These are phyloP conservation scores for Tranzscheliella williamsii DNA, from an alignment of 1,284 basidiomycete species.

Conservation along the genomic window DNA sequence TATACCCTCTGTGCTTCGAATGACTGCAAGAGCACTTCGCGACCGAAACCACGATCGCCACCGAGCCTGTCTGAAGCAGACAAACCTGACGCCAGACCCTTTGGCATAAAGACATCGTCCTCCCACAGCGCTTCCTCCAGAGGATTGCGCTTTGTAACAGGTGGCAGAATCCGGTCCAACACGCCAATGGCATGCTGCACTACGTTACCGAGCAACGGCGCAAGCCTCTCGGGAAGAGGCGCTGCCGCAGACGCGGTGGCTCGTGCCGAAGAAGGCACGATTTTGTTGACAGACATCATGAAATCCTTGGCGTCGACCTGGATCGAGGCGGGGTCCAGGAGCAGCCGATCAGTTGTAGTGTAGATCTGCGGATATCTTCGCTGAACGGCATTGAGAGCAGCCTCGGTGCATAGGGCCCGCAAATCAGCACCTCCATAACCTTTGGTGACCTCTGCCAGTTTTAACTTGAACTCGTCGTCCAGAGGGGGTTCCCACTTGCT, in stretches of 20 bases:
- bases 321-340: conserved; percentile 85
- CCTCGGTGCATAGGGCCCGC: conserved; percentile 75
- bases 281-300: conserved; percentile 85
- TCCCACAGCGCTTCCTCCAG: conserved; percentile 88
- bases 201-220: conserved; percentile 73
- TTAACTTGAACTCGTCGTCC: conserved; percentile 68
- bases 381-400: conserved; percentile 94
- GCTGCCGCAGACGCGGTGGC: conserved; percentile 82
- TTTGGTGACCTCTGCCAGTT: conserved; percentile 87
- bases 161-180: conserved; percentile 65
- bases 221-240: conserved; percentile 83
- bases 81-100: conserved; percentile 30
- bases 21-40: conserved; percentile 65
- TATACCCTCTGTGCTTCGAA: conserved; percentile 90
- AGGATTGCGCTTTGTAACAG: conserved; percentile 61
- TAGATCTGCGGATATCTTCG: conserved; percentile 97
- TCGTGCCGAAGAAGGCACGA: conserved; percentile 87
- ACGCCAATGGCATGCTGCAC: conserved; percentile 74
- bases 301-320: conserved; percentile 87
- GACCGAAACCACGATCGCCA: conserved; percentile 50
- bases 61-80: conserved; percentile 37
- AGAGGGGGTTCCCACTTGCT: conserved; percentile 85
- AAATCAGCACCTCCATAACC: conserved; percentile 98
- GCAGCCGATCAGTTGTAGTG: conserved; percentile 81
- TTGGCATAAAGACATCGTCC: conserved; percentile 68